phyloP scores from a whole-genome alignment of 768 basidiomycete genomes.

The Cantharellus anzutake region DNA sequence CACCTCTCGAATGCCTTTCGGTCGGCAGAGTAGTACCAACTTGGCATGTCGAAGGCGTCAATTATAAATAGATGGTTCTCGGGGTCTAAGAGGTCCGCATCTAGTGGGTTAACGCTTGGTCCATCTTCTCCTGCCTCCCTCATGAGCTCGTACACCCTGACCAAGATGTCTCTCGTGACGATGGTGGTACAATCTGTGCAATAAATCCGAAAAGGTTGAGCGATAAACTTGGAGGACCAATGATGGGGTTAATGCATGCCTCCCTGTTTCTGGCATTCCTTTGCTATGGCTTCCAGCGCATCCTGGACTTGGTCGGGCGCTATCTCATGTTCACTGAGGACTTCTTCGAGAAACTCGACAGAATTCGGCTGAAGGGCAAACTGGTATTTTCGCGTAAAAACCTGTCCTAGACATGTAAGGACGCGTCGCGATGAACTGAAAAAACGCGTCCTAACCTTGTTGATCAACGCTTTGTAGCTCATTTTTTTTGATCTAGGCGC shows the following conservation, averaged over 20 bases:
- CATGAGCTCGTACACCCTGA: slow-evolving; percentile 53
- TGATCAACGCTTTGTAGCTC: too few relatives aligned
- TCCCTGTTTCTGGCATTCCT: slow-evolving; percentile 81
- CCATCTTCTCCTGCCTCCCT: slow-evolving; percentile 32
- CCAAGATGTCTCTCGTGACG: slow-evolving; percentile 45
- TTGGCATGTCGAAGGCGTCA: slow-evolving; percentile 90
- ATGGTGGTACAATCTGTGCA: slow-evolving; percentile 7
- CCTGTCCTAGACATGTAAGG: neutral
- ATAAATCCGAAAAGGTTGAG: neutral
- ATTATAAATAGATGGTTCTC: slow-evolving; percentile 68
- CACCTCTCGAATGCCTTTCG: slow-evolving; percentile 80
- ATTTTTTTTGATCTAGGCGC: too few relatives aligned
- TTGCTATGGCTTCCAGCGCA: slow-evolving; percentile 61
- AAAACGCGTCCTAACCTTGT: too few relatives aligned
- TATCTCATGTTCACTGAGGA: slow-evolving; percentile 55
- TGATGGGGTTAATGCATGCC: slow-evolving; percentile 24
- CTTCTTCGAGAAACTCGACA: slow-evolving; percentile 46
- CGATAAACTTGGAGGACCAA: neutral
- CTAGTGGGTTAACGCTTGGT: slow-evolving; percentile 23
- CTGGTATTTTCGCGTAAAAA: slow-evolving; percentile 47
- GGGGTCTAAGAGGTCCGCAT: slow-evolving; percentile 44
- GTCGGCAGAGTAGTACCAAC: slow-evolving; percentile 79
- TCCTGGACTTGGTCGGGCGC: slow-evolving; percentile 45
- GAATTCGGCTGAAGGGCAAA: slow-evolving; percentile 72
- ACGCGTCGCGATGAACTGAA: too few relatives aligned